Base-by-base conservation (phyloP, 345 rosid genomes). In the Camelina hispida region DNA sequence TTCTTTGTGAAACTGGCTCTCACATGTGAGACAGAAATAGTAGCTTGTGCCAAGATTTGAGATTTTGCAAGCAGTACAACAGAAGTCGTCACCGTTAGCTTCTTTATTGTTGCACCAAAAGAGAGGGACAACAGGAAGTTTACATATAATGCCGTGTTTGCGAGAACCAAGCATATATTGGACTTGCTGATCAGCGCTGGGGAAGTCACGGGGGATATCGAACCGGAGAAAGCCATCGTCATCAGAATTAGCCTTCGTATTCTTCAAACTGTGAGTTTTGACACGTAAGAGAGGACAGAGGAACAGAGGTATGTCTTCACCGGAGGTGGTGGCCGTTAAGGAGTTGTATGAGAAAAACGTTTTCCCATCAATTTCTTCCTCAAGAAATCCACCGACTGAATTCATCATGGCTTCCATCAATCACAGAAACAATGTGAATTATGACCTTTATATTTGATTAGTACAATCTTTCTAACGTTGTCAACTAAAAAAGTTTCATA, bases 281-380 rank as follows among this genome's bases (percentile, higher is more conserved):
- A 9, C 1, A 9, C 63, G 63, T 9, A 9, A 8, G 1, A 6
- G 3, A 0, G 43, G 63, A 17, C 63, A 59, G 1, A 59, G 1
- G 63, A 59, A 57, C n/a, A n/a, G 43, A 58, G 23, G 6, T 43
- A n/a, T 40, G 63, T 32, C 43, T 34, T 30, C 42, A 57, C 20
- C 12, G 3, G 63, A 59, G 7, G 44, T n/a, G 8, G 35, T 32
- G 22, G 30, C 30, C 30, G 22, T 57, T 57, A 6, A 2, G 16
- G 7, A 38, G 20, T 2, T 17, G 65, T 4, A 37, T 17, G 20
- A 9, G 65, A n/a, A 7, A 18, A 37, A 60, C 1, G 30, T 13
- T 38, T 38, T 37, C 0, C 66, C 66, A 38, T 61, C 17, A 7
- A 64, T 15, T 48, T 46, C 38, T 23, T 3, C 22, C 35, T 43